phyloP scores from a whole-genome alignment of 331 rosid genomes.

The Quercus tomentella region DNA sequence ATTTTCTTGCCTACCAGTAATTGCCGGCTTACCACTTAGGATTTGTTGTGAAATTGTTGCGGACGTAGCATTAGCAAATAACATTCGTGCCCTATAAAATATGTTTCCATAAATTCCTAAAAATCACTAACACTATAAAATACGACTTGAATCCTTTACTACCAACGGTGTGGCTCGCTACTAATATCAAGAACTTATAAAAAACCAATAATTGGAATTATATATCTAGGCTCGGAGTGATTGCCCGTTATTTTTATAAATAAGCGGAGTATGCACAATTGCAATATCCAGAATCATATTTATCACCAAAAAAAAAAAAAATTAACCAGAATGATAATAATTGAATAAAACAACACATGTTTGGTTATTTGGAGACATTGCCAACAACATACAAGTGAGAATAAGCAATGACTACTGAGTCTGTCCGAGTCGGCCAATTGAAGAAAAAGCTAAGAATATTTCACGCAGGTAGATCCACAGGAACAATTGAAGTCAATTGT shows the following conservation, averaged over 20 bases:
- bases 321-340: neutral
- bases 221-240: neutral
- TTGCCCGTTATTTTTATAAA: too few species aligned
- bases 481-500: neutral
- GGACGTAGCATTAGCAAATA: neutral
- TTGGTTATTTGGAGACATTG: too few species aligned
- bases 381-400: too few species aligned
- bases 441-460: neutral
- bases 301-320: too few species aligned
- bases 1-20: too few species aligned
- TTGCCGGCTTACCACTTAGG: too few species aligned
- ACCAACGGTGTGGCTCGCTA: neutral
- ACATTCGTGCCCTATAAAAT: neutral
- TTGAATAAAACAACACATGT: too few species aligned
- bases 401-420: neutral
- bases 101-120: neutral
- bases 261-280: neutral
- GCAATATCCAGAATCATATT: neutral
- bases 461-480: neutral
- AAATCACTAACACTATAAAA: neutral
- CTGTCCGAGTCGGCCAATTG: neutral
- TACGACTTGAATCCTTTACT: neutral
- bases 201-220: neutral
- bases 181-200: neutral
- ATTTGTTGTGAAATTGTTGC: too few species aligned